Evolutionary conservation across 2,329 filamentous ascomycete species (phyloP), one percentile per base, ranked within the genome.

Genomic region (Diaporthe batatas): DNA sequence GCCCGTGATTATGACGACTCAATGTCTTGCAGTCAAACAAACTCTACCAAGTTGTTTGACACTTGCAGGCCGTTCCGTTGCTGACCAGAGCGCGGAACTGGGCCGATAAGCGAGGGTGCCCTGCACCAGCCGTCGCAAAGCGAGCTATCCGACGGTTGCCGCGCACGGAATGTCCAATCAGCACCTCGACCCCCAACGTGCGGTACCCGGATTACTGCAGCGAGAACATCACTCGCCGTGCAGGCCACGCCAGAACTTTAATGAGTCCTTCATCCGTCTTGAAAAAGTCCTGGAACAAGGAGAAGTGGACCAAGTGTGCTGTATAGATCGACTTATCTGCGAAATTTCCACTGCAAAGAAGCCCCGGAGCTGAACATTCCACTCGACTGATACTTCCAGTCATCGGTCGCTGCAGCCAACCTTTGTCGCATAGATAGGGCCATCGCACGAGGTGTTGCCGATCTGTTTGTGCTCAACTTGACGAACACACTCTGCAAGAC

Each of bases 131-230:
- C 73, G 71, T 51, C 36, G 32, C 42, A 68, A 70, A 70, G 68
- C 68, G 68, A 70, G 39, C 32, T 53, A 62, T 49, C 73, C 73
- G 73, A 73, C 36, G 71, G 44, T 74, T 70, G 73, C 73, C 73
- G 73, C 36, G 70, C 49, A 44, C 70, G 71, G 54, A 74, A 51
- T 25, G 25, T 67, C 34, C 25, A 51, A 18, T 34, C 57, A 29
- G 39, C 39, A 29, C 18, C 55, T 23, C 39, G 32, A 51, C 39
- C 55, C 34, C 55, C 29, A 59, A 57, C 62, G n/a, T n/a, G 32
- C 53, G 25, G 62, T 53, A 16, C 44, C 23, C 47, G n/a, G 62
- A 67, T 39, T 51, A 39, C 47, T 29, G 62, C 62, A 51, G 44
- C 47, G 16, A 67, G 32, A 53, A 23, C 47, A 53, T 3, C 68